Base-by-base conservation (phyloP, 2,329 filamentous ascomycete genomes). In the Colletotrichum falcatum region DNA sequence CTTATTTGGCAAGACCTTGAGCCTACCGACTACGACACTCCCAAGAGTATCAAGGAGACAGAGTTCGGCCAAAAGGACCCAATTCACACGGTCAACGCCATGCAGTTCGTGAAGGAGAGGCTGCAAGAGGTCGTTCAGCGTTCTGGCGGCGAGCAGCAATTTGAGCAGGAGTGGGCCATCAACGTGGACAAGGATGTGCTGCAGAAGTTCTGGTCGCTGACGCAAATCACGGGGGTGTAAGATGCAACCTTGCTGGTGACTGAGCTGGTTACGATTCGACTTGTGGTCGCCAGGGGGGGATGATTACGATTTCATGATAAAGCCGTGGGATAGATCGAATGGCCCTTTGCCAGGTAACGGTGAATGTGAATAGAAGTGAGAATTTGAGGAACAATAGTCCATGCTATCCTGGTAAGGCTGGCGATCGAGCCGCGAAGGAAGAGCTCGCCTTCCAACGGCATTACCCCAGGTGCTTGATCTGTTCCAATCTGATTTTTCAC, bases 181-280 rank as follows among this genome's bases (percentile, higher is more conserved):
- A 92, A 94, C 72, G 92, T 96, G 33, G 93, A 96, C 78, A 86
- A 85, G 74, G 90, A 94, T 70, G 87, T 95, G 20, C 75, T 95
- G 72, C 83, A 83, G 14, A 88, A 85, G n/a, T 95, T 94, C 77
- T 65, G 59, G 44, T 64, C 54, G 23, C 62, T 72, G 65, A 63
- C 59, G 11, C 64, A 59, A 46, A 42, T 48, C 16, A 63, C 58
- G 28, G 18, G 58, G 23, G 64, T 37, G 14, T 67, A 39, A 30
- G 33, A 61, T 5, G 33, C 49, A 58, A 23, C n/a, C 18, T 16
- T 35, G 54, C 44, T 11, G 23, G 8, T 16, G 44, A 23, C 26
- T 51, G 59, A 39, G 44, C 44, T 55, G 62, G 33, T 33, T 44
- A 46, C 23, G 46, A 53, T 54, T 39, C 42, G 53, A 64, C 33